Conservation (phyloP, 1,284 basidiomycete species). For the Irpex rosettiformis region DNA sequence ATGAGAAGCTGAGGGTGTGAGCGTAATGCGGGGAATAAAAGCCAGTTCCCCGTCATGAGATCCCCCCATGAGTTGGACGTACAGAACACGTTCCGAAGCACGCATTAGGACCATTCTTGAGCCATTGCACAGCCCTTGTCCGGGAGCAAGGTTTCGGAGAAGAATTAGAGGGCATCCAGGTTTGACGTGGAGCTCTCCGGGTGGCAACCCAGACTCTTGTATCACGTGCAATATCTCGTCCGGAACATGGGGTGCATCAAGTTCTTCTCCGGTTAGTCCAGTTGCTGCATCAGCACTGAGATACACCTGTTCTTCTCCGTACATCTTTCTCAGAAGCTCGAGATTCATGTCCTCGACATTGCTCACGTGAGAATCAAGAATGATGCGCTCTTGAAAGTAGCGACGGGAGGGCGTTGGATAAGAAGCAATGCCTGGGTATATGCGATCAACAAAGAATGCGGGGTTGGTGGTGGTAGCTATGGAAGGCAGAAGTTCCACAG, state of each 20-base stretch:
- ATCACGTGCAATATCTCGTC: too few relatives aligned
- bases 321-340: too few relatives aligned
- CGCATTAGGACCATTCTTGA: conserved; percentile 21
- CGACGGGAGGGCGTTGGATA: conserved; percentile 20
- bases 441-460: too few relatives aligned
- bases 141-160: conserved; percentile 32
- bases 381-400: conserved; percentile 12
- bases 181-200: conserved; percentile 29
- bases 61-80: conserved; percentile 23
- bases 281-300: too few relatives aligned
- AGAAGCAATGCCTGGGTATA: not conserved
- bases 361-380: too few relatives aligned
- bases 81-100: conserved; percentile 9
- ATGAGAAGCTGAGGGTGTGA: conserved; percentile 5
- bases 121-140: conserved; percentile 35
- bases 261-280: too few relatives aligned
- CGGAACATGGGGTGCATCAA: too few relatives aligned
- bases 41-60: conserved; percentile 24
- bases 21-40: conserved; percentile 27
- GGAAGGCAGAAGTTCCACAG: conserved; percentile 24
- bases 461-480: too few relatives aligned
- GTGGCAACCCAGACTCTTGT: conserved; percentile 21
- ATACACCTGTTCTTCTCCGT: too few relatives aligned
- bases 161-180: conserved; percentile 33
- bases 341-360: too few relatives aligned